Evolutionary conservation across 352 stramenopile species (phyloP).

Genomic region (Peronosclerospora sorghi): DNA sequence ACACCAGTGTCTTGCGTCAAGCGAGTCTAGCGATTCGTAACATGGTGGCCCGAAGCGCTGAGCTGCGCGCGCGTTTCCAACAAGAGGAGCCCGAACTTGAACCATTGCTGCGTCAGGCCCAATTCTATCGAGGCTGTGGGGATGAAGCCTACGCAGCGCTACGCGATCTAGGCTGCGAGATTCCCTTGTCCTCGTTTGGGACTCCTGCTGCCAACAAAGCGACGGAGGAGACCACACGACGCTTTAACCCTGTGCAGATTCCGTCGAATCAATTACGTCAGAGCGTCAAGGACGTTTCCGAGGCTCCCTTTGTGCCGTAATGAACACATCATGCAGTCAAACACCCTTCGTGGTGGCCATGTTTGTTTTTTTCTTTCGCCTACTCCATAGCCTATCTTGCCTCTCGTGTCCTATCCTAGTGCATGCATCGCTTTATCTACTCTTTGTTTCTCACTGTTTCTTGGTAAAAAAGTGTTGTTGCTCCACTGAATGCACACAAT

Average conservation of each 20-base stretch:
- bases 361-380: constrained; percentile 9
- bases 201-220: constrained; percentile 9
- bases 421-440: constrained; percentile 5
- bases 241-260: constrained; percentile 62
- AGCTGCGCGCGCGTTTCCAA: constrained; percentile 48
- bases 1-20: constrained; percentile 50
- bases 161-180: constrained; percentile 59
- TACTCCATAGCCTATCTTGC: constrained; percentile 1
- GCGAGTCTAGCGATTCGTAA: constrained; percentile 73
- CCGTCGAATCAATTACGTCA: constrained; percentile 44
- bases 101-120: constrained; percentile 42
- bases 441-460: constrained; percentile 1
- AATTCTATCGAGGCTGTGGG: constrained; percentile 51
- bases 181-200: constrained; percentile 52
- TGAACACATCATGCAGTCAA: not conserved
- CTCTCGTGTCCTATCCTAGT: constrained; percentile 5
- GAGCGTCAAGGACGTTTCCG: constrained; percentile 35
- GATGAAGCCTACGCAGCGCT: constrained; percentile 73
- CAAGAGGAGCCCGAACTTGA: constrained; percentile 59
- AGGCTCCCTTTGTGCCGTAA: constrained; percentile 34
- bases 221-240: no score
- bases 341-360: constrained; percentile 1
- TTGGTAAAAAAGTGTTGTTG: no score
- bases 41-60: constrained; percentile 50
- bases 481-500: no score